These are phyloP conservation scores for Mortierella sp. DNA, from an alignment of 371 early-diverging fungal species.

Conservation along the genomic window DNA sequence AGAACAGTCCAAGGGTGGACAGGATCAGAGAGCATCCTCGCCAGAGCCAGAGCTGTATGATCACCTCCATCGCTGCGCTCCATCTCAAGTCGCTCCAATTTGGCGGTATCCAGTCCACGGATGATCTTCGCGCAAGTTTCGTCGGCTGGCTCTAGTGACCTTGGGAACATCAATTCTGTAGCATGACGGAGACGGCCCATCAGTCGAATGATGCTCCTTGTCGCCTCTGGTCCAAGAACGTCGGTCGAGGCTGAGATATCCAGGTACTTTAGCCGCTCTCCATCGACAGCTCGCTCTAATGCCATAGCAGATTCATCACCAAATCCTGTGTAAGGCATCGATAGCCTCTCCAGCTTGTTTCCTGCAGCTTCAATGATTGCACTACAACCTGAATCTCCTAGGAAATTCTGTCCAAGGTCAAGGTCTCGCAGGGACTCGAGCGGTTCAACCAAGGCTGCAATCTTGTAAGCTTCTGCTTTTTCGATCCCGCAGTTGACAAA, in stretches of 20 bases:
- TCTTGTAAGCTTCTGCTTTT: background rate
- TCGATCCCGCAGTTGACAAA: conserved; percentile 26
- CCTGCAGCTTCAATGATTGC: conserved; percentile 31
- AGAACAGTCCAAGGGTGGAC: background rate
- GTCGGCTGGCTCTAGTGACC: conserved; percentile 15
- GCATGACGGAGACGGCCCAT: conserved; percentile 18
- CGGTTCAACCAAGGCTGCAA: conserved; percentile 8
- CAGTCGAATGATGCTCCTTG: conserved; percentile 22
- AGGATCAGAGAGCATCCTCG: conserved; percentile 20
- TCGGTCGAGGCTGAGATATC: conserved; percentile 25
- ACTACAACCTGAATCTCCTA: conserved; percentile 28
- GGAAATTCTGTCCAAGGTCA: conserved; percentile 27
- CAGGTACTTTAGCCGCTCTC: conserved; percentile 14
- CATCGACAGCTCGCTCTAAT: conserved; percentile 25
- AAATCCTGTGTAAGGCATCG: conserved; percentile 23
- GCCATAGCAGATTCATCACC: conserved; percentile 41
- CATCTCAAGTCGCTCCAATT: conserved; percentile 25
- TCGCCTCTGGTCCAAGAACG: conserved; percentile 21
- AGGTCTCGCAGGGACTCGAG: conserved; percentile 18
- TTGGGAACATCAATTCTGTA: conserved; percentile 30
- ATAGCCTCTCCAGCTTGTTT: conserved; percentile 24
- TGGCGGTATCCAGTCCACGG: conserved; percentile 8
- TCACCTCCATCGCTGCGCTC: conserved; percentile 34
- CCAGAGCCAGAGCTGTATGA: conserved; percentile 27
- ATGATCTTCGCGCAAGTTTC: conserved; percentile 20